A percentile compares a stretch with the other conserved stretches of the same genome.
Conservation (phyloP, 228 moss, liverwort and hornwort genomes). For the Sphagnum fallax region DNA sequence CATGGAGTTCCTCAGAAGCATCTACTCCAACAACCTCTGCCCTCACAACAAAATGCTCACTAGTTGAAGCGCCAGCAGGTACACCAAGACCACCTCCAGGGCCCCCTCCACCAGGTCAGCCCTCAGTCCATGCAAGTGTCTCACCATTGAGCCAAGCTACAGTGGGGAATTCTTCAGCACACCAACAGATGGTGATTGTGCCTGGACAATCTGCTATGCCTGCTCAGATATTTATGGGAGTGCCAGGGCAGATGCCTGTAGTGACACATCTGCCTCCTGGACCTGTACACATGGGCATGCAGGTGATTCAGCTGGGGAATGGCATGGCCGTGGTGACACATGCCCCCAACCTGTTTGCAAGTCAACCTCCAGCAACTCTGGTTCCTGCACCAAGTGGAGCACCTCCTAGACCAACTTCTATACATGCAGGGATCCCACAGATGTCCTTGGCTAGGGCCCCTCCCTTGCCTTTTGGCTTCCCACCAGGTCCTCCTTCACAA, state of each 20-base stretch:
- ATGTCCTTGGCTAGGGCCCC: constrained; percentile 20
- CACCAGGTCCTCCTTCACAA: constrained; percentile 28
- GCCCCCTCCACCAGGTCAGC: constrained; percentile 18
- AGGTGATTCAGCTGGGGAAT: constrained; percentile 16
- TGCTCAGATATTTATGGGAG: constrained; percentile 13
- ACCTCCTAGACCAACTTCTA: constrained; percentile 9
- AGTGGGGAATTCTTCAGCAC: constrained; percentile 13
- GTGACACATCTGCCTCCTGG: constrained; percentile 7
- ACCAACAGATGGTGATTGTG: constrained; percentile 24
- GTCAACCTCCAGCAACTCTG: constrained; percentile 5
- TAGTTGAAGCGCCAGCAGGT: constrained; percentile 14
- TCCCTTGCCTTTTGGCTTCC: constrained; percentile 24
- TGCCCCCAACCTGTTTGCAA: constrained; percentile 9
- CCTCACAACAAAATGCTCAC: constrained; percentile 5
- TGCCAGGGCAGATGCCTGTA: constrained; percentile 26
- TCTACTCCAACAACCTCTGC: constrained; percentile 1
- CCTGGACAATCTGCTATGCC: constrained; percentile 17
- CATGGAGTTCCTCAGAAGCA: constrained; percentile 9
- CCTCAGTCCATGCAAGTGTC: constrained; percentile 11
- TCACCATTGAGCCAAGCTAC: constrained; percentile 12
- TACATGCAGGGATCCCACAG: constrained; percentile 20
- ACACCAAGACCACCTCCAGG: constrained; percentile 22
- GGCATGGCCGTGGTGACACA: constrained; percentile 17
- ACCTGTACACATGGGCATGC: constrained; percentile 23
- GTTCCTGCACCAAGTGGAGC: neutral